Base-by-base conservation (phyloP, 73 alveolate genomes). In the Uronychia setigera region DNA sequence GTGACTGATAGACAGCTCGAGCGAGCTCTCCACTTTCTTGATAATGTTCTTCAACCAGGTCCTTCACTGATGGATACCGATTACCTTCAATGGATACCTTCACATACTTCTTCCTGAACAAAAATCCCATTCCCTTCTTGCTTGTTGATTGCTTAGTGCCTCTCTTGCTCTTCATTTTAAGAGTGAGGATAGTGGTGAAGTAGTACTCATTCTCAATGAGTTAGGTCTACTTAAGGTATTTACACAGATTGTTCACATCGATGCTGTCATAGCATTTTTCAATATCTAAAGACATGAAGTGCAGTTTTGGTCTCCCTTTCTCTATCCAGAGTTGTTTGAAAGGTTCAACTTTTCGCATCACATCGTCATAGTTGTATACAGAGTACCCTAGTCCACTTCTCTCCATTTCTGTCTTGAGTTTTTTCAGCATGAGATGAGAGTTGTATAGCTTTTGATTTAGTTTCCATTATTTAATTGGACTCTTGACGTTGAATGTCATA, bases 191-290 rank as follows among this genome's bases (percentile, higher is more conserved):
- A 58, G 32, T 90, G 27, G 84, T 33, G 26, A 90, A 75, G 77
- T 58, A 85, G 67, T 84, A 90, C 58, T 90, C 93, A 27, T 83
- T 78, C 33, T 82, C 94, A n/a, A 94, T 74, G 30, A 92, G 60
- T 29, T 94, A 85, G 28, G 97, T 85, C 67, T 81, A 35, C 79
- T 82, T 35, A 5, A 94, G 82, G 88, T 92, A 94, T n/a, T 91
- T 60, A 9, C 88, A 78, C 32, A 94, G 82, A 29, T 87, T 89
- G 76, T 82, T 91, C 32, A 85, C 77, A 60, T 92, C 82, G 0
- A 94, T 94, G 28, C 88, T 80, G 82, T 94, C 98, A 94, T 94
- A 94, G 74, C 98, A 95, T 89, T 95, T 95, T 59, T 89, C 93
- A 35, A 95, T 95, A 81, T 95, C 98, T 91, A 92, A 84, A 0